Evolutionary conservation across 1,284 basidiomycete species (phyloP).

Genomic region (Irpex rosettiformis): DNA sequence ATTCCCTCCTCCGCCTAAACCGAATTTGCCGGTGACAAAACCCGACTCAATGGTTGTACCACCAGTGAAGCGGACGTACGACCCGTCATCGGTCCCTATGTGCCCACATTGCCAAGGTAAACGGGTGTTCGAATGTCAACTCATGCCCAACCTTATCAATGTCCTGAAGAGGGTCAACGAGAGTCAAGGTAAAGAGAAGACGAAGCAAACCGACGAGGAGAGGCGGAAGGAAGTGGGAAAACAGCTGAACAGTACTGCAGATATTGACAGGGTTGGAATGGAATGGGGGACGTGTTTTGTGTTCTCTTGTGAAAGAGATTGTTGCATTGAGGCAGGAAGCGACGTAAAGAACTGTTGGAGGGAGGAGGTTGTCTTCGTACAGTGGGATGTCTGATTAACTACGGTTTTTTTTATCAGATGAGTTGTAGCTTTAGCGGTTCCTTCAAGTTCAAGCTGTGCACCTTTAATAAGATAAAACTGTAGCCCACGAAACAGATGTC

Average conservation of each 20-base stretch:
- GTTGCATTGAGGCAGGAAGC: constrained; percentile 45
- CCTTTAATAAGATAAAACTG: no score
- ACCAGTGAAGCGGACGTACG: constrained; percentile 45
- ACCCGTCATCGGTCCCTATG: constrained; percentile 41
- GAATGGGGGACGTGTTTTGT: constrained; percentile 84
- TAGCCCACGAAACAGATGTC: no score
- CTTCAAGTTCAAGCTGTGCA: no score
- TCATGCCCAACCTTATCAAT: constrained; percentile 86
- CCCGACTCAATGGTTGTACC: constrained; percentile 53
- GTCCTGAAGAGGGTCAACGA: constrained; percentile 40
- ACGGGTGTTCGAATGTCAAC: constrained; percentile 78
- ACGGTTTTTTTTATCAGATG: not conserved
- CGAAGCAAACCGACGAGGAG: constrained; percentile 49
- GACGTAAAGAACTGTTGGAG: constrained; percentile 54
- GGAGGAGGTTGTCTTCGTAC: constrained; percentile 71
- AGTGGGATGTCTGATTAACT: constrained; percentile 53
- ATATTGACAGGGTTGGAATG: constrained; percentile 51
- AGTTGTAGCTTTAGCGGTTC: constrained; percentile 1
- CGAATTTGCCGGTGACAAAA: constrained; percentile 50
- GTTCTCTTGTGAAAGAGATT: constrained; percentile 76
- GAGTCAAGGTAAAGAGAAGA: constrained; percentile 20
- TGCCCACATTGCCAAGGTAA: constrained; percentile 60
- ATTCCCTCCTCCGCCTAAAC: constrained; percentile 54
- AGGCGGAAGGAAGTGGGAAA: constrained; percentile 52
- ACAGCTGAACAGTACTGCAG: constrained; percentile 42